phyloP scores from a whole-genome alignment of 257 asterid genomes.

The Nicotiana undulata region DNA sequence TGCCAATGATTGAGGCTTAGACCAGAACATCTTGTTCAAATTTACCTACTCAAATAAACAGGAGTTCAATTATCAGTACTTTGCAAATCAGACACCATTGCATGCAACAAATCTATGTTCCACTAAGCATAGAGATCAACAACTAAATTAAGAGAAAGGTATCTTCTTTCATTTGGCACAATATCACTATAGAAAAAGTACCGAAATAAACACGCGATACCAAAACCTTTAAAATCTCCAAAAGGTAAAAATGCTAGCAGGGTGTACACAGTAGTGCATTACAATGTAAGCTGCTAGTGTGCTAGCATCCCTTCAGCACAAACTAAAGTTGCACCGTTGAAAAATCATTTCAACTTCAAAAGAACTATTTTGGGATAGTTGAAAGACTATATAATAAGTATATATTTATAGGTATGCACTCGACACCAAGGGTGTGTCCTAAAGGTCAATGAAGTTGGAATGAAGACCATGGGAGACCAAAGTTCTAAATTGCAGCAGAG shows the following conservation, averaged over 20 bases:
- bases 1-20: conserved; percentile 82
- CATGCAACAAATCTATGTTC: neutral
- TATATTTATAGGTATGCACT: neutral
- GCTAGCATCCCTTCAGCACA: neutral
- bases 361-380: neutral
- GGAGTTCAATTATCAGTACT: neutral
- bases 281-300: neutral
- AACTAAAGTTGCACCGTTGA: neutral
- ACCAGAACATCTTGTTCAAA: conserved; percentile 83
- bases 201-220: neutral
- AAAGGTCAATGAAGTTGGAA: neutral
- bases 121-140: neutral
- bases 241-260: no score
- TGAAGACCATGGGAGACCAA: neutral
- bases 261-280: no score
- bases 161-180: neutral
- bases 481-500: neutral
- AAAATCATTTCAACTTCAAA: no score
- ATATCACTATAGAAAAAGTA: no score
- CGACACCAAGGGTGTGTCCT: neutral
- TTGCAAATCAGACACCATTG: neutral
- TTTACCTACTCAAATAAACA: conserved; percentile 42
- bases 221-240: neutral
- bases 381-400: no score
- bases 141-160: neutral